Conservation (phyloP, 139 green algal species). For the Chlamydomonas incerta region DNA sequence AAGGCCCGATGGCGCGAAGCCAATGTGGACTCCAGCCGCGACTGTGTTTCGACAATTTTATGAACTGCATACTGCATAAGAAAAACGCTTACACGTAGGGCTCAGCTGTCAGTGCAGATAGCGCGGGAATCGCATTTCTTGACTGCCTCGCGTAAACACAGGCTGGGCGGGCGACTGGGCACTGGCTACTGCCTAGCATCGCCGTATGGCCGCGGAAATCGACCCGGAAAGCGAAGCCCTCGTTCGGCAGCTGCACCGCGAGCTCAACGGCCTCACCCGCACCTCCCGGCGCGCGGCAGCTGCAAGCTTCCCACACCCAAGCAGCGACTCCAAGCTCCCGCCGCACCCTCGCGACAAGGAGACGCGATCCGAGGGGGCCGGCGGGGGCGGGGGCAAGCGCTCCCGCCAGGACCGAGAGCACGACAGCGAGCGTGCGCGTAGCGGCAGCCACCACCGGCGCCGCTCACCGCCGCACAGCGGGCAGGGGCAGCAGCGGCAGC, state of each 20-base stretch:
- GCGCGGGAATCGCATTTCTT: too few relatives aligned
- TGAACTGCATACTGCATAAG: too few relatives aligned
- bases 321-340: background rate
- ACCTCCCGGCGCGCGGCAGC: background rate
- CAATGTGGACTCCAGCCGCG: too few relatives aligned
- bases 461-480: background rate
- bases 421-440: background rate
- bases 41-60: too few relatives aligned
- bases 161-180: too few relatives aligned
- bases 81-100: too few relatives aligned
- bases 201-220: conserved; percentile 5
- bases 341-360: conserved; percentile 22
- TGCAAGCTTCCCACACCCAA: background rate
- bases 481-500: conserved; percentile 10
- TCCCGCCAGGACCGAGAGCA: background rate
- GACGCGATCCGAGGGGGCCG: conserved; percentile 19
- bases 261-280: conserved; percentile 54
- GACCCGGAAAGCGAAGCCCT: conserved; percentile 37
- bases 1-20: too few relatives aligned
- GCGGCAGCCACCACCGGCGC: background rate
- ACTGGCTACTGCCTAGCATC: background rate
- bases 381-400: background rate
- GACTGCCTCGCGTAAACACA: too few relatives aligned
- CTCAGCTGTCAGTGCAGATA: too few relatives aligned
- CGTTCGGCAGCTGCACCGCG: conserved; percentile 40